Evolutionary conservation across 2,329 filamentous ascomycete genomes (phyloP).

Genomic region (Trichoderma endophyticum): DNA sequence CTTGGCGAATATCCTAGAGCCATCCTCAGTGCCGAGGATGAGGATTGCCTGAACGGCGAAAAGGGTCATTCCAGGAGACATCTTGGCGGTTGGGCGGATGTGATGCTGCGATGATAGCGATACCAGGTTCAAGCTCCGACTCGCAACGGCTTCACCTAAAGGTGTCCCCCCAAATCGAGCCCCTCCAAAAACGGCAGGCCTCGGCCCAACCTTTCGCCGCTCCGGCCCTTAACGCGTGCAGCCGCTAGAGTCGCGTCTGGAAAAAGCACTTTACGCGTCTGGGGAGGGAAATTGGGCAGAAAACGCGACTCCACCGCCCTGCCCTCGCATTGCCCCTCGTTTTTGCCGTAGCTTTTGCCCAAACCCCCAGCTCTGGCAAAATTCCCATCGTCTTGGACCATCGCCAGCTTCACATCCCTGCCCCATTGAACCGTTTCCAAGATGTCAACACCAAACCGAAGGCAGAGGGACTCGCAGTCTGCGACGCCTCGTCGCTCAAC

Average conservation of each 20-base stretch:
- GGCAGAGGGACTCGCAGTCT: constrained; percentile 51
- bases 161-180: constrained; percentile 23
- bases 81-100: constrained; percentile 34
- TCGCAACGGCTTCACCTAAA: constrained; percentile 1
- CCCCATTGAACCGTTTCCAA: constrained; percentile 10
- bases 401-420: constrained; percentile 20
- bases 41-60: constrained; percentile 75
- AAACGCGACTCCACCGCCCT: constrained; percentile 26
- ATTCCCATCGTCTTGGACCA: background rate
- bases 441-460: constrained; percentile 49
- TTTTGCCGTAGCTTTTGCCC: constrained; percentile 20
- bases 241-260: constrained; percentile 20
- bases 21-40: constrained; percentile 81
- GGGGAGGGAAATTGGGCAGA: constrained; percentile 7
- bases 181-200: constrained; percentile 29
- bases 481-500: constrained; percentile 40
- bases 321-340: constrained; percentile 24
- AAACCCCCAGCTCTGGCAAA: background rate
- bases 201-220: constrained; percentile 34
- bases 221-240: constrained; percentile 22
- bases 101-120: constrained; percentile 7
- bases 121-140: constrained; percentile 5
- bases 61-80: constrained; percentile 73
- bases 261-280: constrained; percentile 43
- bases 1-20: constrained; percentile 87